phyloP scores from a whole-genome alignment of 2,329 filamentous ascomycete genomes.

The Cladosporium sp. region DNA sequence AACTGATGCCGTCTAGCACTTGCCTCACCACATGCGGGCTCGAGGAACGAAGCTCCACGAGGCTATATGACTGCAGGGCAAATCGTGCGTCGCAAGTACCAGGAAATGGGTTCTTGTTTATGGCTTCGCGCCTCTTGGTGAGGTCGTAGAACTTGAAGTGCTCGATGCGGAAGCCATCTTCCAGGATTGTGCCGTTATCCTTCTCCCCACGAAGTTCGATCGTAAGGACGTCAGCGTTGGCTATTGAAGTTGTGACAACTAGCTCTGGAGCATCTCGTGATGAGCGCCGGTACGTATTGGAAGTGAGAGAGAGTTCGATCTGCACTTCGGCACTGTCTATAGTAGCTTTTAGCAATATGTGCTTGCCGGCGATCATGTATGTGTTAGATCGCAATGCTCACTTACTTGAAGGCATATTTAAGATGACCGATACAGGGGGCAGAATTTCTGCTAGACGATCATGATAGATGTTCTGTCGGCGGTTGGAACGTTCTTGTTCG shows the following conservation, averaged over 20 bases:
- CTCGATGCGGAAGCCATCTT: conserved; percentile 12
- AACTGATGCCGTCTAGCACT: background rate
- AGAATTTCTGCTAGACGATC: background rate
- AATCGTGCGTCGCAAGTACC: conserved; percentile 17
- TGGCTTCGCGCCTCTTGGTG: background rate
- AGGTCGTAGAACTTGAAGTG: conserved; percentile 19
- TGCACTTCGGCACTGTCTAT: background rate
- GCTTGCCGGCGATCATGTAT: background rate
- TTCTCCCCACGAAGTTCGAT: conserved; percentile 6
- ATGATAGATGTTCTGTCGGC: background rate
- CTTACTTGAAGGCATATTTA: background rate
- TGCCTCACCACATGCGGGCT: background rate
- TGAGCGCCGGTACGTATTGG: background rate
- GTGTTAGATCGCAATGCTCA: background rate
- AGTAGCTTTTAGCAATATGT: background rate
- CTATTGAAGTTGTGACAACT: background rate
- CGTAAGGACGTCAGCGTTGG: background rate
- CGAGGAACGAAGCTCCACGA: background rate
- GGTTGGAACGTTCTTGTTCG: background rate
- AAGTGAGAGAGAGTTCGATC: background rate
- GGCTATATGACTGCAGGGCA: background rate
- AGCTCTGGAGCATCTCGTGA: background rate
- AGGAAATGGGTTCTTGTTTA: conserved; percentile 13
- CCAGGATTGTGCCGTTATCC: conserved; percentile 5
- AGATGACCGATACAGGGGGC: background rate